phyloP scores from a whole-genome alignment of 371 early-diverging fungal genomes.

The Mortierella sp. region DNA sequence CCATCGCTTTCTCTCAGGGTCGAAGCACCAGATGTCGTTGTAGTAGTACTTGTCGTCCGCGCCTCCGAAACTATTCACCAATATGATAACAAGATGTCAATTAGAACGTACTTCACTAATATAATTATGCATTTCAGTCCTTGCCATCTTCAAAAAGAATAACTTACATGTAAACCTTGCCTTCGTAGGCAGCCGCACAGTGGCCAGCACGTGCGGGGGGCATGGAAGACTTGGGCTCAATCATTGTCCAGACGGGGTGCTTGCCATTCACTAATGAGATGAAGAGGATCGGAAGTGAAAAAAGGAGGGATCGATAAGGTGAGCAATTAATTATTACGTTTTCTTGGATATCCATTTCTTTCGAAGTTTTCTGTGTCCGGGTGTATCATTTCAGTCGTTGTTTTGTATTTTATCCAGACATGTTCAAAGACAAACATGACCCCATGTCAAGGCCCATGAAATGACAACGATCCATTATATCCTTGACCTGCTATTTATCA shows the following conservation, averaged over 20 bases:
- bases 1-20: slow-evolving; percentile 73
- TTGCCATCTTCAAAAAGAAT: neutral
- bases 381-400: too few species aligned
- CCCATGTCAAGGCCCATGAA: too few species aligned
- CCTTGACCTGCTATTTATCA: too few species aligned
- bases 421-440: too few species aligned
- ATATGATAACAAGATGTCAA: neutral
- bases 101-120: neutral
- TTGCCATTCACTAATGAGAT: slow-evolving; percentile 54
- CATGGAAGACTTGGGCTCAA: slow-evolving; percentile 63
- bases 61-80: slow-evolving; percentile 76
- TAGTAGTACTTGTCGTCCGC: slow-evolving; percentile 76
- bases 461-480: too few species aligned
- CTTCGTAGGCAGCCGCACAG: slow-evolving; percentile 68
- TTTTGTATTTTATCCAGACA: too few species aligned
- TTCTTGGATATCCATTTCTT: too few species aligned
- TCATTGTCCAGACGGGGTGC: slow-evolving; percentile 67
- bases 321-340: slow-evolving; percentile 2
- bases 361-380: too few species aligned
- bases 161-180: slow-evolving; percentile 74
- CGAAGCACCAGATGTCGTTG: slow-evolving; percentile 85
- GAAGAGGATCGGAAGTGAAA: neutral
- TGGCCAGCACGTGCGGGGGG: slow-evolving; percentile 75
- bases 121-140: neutral
- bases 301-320: neutral